A percentile compares a stretch with the other conserved stretches of the same genome.
These are phyloP conservation scores for Euphorbia tirucalli DNA, from an alignment of 345 rosid species.

Conservation along the genomic window DNA sequence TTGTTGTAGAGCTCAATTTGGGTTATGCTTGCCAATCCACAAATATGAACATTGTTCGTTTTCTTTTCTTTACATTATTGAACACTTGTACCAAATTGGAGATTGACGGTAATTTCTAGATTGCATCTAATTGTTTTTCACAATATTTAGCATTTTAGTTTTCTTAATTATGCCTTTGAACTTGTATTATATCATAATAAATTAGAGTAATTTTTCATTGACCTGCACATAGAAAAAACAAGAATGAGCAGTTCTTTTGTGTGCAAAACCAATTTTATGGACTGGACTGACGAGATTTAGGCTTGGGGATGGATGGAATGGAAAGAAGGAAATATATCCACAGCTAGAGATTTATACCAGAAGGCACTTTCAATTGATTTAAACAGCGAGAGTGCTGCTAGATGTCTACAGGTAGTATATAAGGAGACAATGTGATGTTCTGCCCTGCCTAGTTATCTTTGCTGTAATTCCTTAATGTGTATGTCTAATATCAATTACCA, in stretches of 20 bases:
- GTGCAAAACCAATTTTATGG: no score
- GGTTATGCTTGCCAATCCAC: slow-evolving; percentile 29
- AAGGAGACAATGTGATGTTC: not conserved
- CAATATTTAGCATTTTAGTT: no score
- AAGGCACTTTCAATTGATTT: slow-evolving; percentile 70
- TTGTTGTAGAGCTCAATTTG: slow-evolving; percentile 54
- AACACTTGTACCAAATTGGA: no score
- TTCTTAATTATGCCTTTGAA: no score
- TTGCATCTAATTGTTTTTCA: no score
- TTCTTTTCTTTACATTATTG: no score
- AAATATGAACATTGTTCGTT: no score
- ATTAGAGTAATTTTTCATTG: no score
- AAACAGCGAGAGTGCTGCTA: slow-evolving; percentile 80
- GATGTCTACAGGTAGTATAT: slow-evolving; percentile 74
- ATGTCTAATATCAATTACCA: not conserved
- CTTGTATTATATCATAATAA: no score
- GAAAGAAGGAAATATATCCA: slow-evolving; percentile 85
- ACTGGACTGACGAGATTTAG: slow-evolving; percentile 37
- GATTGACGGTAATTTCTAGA: no score
- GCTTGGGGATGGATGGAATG: slow-evolving; percentile 99
- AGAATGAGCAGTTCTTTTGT: no score
- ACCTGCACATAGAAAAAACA: no score
- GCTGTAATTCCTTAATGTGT: not conserved
- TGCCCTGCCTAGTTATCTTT: not conserved
- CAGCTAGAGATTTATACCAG: slow-evolving; percentile 81